A percentile compares a stretch with the other conserved stretches of the same genome.
phyloP scores from a whole-genome alignment of 1,284 basidiomycete genomes.

The Thecaphora frezii region DNA sequence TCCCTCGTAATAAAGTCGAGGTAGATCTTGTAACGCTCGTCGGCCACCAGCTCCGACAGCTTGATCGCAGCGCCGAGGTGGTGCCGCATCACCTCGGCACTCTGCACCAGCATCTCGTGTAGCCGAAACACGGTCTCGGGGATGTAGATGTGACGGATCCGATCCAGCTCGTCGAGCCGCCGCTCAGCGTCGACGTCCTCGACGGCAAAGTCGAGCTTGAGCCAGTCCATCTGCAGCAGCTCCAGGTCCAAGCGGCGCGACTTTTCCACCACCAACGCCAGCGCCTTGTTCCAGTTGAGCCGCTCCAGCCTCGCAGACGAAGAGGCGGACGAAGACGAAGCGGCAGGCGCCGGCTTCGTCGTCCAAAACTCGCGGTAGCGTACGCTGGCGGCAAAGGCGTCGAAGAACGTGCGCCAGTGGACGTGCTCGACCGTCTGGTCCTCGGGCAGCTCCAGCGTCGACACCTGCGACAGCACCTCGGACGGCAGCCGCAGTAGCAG shows the following conservation, averaged over 20 bases:
- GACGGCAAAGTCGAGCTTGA: constrained; percentile 59
- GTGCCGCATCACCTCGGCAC: constrained; percentile 68
- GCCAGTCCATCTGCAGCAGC: constrained; percentile 63
- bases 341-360: constrained; percentile 11
- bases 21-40: constrained; percentile 82
- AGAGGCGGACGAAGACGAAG: constrained; percentile 9
- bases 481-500: constrained; percentile 46
- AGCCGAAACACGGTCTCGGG: constrained; percentile 87
- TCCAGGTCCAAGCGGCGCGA: constrained; percentile 59
- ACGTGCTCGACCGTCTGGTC: constrained; percentile 47
- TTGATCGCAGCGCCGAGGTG: constrained; percentile 78
- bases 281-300: constrained; percentile 37
- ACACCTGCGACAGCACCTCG: constrained; percentile 34
- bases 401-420: constrained; percentile 54
- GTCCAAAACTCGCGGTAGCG: constrained; percentile 45
- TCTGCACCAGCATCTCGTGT: constrained; percentile 73
- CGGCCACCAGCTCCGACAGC: constrained; percentile 81
- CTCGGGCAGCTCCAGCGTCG: constrained; percentile 15
- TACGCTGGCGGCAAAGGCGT: constrained; percentile 42
- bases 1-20: constrained; percentile 76
- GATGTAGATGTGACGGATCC: constrained; percentile 83
- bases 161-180: constrained; percentile 70
- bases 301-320: constrained; percentile 31
- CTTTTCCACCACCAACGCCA: constrained; percentile 57
- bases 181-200: constrained; percentile 63